Conservation (phyloP, 306 rosid species). For the Dalbergia cultrata region DNA sequence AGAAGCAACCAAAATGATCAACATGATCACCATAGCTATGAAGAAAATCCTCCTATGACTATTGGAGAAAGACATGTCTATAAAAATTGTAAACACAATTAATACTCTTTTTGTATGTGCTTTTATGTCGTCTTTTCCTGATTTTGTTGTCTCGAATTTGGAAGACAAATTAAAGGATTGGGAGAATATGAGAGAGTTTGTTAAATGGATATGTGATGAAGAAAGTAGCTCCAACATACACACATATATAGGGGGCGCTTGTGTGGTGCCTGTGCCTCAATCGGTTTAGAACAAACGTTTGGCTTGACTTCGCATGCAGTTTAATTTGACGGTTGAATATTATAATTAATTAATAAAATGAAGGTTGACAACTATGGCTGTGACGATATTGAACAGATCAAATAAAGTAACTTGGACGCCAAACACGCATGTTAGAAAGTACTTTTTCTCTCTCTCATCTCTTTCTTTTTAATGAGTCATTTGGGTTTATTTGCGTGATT, state of each 20-base stretch:
- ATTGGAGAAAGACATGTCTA: slow-evolving; percentile 25
- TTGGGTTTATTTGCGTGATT: too few relatives aligned
- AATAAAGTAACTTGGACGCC: too few relatives aligned
- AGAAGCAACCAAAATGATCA: slow-evolving; percentile 41
- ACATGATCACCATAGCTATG: slow-evolving; percentile 21
- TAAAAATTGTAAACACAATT: too few relatives aligned
- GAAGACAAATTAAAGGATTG: background rate
- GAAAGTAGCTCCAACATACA: background rate
- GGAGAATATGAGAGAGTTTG: slow-evolving; percentile 15
- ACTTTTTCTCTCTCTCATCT: too few relatives aligned
- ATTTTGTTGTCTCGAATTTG: background rate
- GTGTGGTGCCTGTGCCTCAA: background rate
- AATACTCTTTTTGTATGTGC: too few relatives aligned
- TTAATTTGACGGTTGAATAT: slow-evolving; percentile 34
- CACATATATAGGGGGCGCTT: background rate
- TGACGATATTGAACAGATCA: background rate
- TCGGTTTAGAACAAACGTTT: background rate
- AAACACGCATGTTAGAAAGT: too few relatives aligned
- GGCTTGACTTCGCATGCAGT: background rate
- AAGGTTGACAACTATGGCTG: background rate
- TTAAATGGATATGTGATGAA: background rate
- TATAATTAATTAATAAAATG: too few relatives aligned
- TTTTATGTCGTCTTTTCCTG: too few relatives aligned
- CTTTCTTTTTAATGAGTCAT: too few relatives aligned
- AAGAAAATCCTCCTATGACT: slow-evolving; percentile 42